Evolutionary conservation across 257 asterid species (phyloP).

Genomic region (Agastache rugosa): DNA sequence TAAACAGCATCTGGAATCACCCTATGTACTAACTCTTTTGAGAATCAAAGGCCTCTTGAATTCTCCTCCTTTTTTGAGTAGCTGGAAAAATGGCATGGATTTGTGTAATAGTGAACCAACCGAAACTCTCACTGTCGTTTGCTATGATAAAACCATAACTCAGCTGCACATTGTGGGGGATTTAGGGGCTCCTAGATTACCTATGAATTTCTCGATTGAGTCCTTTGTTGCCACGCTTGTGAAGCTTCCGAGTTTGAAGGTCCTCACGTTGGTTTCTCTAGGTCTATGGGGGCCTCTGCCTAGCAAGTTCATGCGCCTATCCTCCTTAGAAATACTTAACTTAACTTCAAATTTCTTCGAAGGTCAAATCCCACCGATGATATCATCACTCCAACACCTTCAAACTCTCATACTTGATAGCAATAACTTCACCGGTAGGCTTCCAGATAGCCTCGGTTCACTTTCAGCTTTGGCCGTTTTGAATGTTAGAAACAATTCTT

Average conservation of each 20-base stretch:
- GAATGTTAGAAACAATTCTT: slow-evolving; percentile 63
- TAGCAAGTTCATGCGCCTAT: slow-evolving; percentile 49
- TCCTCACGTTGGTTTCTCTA: slow-evolving; percentile 77
- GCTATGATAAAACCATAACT: slow-evolving; percentile 73
- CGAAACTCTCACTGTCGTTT: slow-evolving; percentile 61
- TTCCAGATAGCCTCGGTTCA: slow-evolving; percentile 58
- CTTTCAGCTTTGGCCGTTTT: slow-evolving; percentile 71
- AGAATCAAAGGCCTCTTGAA: slow-evolving; percentile 56
- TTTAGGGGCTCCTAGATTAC: slow-evolving; percentile 43
- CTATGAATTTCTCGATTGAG: slow-evolving; percentile 70
- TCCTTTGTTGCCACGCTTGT: slow-evolving; percentile 61
- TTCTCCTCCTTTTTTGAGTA: slow-evolving; percentile 51
- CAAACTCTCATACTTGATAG: slow-evolving; percentile 71
- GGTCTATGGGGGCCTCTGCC: slow-evolving; percentile 88
- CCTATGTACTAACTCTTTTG: slow-evolving; percentile 59
- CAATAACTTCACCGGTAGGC: slow-evolving; percentile 65
- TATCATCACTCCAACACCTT: slow-evolving; percentile 58
- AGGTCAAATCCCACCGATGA: slow-evolving; percentile 54
- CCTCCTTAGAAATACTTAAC: slow-evolving; percentile 77
- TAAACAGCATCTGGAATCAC: slow-evolving; percentile 54
- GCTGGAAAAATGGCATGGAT: slow-evolving; percentile 58
- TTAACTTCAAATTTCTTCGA: slow-evolving; percentile 76
- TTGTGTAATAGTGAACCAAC: slow-evolving; percentile 69
- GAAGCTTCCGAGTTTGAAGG: slow-evolving; percentile 68
- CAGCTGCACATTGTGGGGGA: slow-evolving; percentile 80